These are phyloP conservation scores for Xerocomus spinulosus DNA, from an alignment of 768 basidiomycete genomes.

Conservation along the genomic window DNA sequence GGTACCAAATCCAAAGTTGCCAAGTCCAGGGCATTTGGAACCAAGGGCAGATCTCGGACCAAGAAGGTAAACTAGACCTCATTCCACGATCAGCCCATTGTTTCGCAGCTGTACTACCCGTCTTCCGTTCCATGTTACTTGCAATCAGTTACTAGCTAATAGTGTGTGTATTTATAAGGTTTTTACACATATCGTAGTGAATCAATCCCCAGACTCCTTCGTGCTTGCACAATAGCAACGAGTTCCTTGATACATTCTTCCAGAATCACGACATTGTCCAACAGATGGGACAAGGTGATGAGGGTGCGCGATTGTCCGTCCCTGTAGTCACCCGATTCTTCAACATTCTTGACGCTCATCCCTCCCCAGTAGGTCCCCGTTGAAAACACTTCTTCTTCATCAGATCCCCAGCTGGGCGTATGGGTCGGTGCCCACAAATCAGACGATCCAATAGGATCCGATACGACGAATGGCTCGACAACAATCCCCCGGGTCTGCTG, in stretches of 20 bases:
- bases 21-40: slow-evolving; percentile 33
- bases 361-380: slow-evolving; percentile 42
- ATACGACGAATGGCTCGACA: slow-evolving; percentile 67
- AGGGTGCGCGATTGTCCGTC: slow-evolving; percentile 34
- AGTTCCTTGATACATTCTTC: slow-evolving; percentile 96
- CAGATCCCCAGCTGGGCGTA: slow-evolving; percentile 46
- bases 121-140: too few relatives aligned
- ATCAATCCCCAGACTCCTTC: slow-evolving; percentile 82
- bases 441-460: slow-evolving; percentile 42
- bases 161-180: slow-evolving; percentile 6
- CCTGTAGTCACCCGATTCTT: slow-evolving; percentile 17
- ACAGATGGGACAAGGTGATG: slow-evolving; percentile 74
- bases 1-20: slow-evolving; percentile 56
- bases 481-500: slow-evolving; percentile 65
- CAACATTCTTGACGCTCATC: slow-evolving; percentile 18
- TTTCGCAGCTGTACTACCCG: too few relatives aligned
- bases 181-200: slow-evolving; percentile 65
- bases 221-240: slow-evolving; percentile 77
- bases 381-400: slow-evolving; percentile 71
- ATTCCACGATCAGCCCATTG: too few relatives aligned
- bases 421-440: slow-evolving; percentile 63
- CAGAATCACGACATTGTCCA: slow-evolving; percentile 92
- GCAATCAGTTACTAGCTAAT: background rate
- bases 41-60: slow-evolving; percentile 28
- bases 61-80: slow-evolving; percentile 32